These are phyloP conservation scores for Fomitopsis betulina DNA, from an alignment of 1,284 basidiomycete species.

Conservation along the genomic window DNA sequence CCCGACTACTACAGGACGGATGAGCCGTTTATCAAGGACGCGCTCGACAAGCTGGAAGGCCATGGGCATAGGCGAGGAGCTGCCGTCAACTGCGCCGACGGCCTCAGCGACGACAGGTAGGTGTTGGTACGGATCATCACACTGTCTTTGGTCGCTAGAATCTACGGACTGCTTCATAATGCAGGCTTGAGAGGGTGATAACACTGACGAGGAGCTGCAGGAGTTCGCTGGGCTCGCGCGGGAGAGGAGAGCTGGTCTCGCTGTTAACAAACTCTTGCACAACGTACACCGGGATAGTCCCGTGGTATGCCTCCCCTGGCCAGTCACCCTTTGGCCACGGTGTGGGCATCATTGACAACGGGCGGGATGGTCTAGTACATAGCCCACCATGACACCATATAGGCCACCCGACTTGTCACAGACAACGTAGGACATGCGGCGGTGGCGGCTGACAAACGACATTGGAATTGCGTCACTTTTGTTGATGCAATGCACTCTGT, in stretches of 20 bases:
- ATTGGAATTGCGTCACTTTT: too few relatives aligned
- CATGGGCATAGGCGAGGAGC: constrained; percentile 82
- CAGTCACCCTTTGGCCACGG: too few relatives aligned
- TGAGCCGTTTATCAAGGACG: constrained; percentile 67
- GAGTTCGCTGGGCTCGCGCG: constrained; percentile 62
- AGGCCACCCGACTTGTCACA: too few relatives aligned
- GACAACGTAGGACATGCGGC: too few relatives aligned
- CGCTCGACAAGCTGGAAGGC: constrained; percentile 71
- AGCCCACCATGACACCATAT: too few relatives aligned
- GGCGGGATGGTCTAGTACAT: too few relatives aligned
- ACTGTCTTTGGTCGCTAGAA: not conserved
- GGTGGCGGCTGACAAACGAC: too few relatives aligned
- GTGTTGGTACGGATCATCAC: constrained; percentile 52
- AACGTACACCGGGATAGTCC: constrained; percentile 39
- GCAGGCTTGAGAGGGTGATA: constrained; percentile 86
- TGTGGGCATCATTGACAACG: too few relatives aligned
- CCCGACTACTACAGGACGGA: constrained; percentile 90
- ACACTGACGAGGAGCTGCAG: constrained; percentile 81
- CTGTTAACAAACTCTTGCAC: constrained; percentile 21
- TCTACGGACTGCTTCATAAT: not conserved
- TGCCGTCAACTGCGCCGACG: constrained; percentile 92
- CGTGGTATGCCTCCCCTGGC: too few relatives aligned
- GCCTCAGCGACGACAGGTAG: constrained; percentile 93
- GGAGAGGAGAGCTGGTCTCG: constrained; percentile 60
- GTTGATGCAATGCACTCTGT: too few relatives aligned